phyloP scores from a whole-genome alignment of 257 asterid species.

The Nicotiana obtusifolia region DNA sequence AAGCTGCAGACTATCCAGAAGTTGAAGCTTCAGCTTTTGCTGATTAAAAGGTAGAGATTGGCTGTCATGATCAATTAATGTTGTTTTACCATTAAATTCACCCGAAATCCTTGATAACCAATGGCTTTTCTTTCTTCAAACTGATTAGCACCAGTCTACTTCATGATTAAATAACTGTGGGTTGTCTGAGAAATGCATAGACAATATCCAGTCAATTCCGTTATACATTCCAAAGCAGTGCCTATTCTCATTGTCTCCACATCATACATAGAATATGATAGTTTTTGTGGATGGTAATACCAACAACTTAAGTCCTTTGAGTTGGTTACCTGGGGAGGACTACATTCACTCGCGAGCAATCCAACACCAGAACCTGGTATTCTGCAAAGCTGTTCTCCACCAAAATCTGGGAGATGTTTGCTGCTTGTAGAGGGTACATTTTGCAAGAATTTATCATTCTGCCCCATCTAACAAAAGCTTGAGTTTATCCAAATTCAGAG shows the following conservation, averaged over 20 bases:
- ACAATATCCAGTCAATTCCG: conserved; percentile 20
- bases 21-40: too few species aligned
- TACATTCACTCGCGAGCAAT: conserved; percentile 4
- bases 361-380: conserved; percentile 16
- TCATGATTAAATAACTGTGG: conserved; percentile 32
- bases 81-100: conserved; percentile 15
- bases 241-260: conserved; percentile 46
- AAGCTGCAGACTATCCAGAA: conserved; percentile 29
- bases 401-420: conserved; percentile 10
- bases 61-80: conserved; percentile 11
- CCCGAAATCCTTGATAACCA: conserved; percentile 15
- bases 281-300: conserved; percentile 25
- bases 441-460: background rate
- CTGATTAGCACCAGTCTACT: conserved; percentile 27
- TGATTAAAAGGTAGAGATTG: conserved; percentile 26
- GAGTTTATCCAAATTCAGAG: conserved; percentile 23
- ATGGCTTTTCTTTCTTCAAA: conserved; percentile 24
- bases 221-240: conserved; percentile 39
- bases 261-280: conserved; percentile 25
- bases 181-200: conserved; percentile 53
- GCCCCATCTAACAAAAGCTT: too few species aligned
- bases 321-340: conserved; percentile 8
- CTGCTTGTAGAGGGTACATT: conserved; percentile 7
- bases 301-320: conserved; percentile 9
- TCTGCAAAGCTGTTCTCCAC: conserved; percentile 15